phyloP scores from a whole-genome alignment of 2,329 filamentous ascomycete genomes.

The Phialocephala subalpina region DNA sequence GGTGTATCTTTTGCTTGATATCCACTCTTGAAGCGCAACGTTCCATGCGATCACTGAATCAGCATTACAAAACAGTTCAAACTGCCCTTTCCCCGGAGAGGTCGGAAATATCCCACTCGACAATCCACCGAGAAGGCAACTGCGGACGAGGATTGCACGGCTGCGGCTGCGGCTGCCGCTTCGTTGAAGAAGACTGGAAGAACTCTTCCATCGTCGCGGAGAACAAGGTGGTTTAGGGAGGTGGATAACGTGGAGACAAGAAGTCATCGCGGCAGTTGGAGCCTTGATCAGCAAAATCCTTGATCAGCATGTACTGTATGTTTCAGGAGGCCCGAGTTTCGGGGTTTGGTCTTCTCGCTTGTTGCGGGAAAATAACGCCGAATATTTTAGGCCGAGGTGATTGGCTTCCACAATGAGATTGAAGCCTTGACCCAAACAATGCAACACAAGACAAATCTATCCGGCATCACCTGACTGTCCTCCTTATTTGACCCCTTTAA shows the following conservation, averaged over 20 bases:
- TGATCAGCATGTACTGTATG: slow-evolving; percentile 1
- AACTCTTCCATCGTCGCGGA: no score
- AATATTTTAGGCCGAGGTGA: not conserved
- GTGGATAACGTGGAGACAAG: slow-evolving; percentile 16
- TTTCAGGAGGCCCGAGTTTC: not conserved
- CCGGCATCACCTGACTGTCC: slow-evolving; percentile 13
- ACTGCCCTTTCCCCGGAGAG: slow-evolving; percentile 13
- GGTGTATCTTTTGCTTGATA: slow-evolving; percentile 19
- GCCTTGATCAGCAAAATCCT: no score
- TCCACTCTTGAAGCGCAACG: slow-evolving; percentile 15
- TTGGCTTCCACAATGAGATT: not conserved
- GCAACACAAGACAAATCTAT: not conserved
- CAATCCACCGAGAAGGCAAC: slow-evolving; percentile 7
- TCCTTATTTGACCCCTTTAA: slow-evolving; percentile 4
- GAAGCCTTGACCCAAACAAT: not conserved
- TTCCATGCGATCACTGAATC: slow-evolving; percentile 16
- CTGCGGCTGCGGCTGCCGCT: not conserved
- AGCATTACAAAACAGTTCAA: not conserved
- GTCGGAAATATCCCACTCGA: slow-evolving; percentile 25
- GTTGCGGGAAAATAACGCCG: not conserved
- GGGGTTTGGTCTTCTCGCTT: not conserved
- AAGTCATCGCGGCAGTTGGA: slow-evolving; percentile 11
- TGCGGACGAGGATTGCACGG: slow-evolving; percentile 1
- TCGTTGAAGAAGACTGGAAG: no score
- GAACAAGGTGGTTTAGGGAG: slow-evolving; percentile 9